These are phyloP conservation scores for Thelonectria olida DNA, from an alignment of 2,329 filamentous ascomycete genomes.

Conservation along the genomic window DNA sequence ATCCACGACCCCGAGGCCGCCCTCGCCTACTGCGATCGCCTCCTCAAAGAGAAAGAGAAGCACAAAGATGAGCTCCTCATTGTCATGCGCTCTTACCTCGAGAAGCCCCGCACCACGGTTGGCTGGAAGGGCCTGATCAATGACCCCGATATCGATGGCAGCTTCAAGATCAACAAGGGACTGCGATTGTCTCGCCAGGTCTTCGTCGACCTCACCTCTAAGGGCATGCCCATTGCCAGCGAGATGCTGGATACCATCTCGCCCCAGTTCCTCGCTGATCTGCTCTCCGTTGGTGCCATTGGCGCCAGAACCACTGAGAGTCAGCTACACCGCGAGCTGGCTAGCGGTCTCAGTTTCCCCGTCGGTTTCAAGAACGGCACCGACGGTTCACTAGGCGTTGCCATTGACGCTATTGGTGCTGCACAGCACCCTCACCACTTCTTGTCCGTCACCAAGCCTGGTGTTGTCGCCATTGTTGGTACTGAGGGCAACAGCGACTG, in stretches of 20 bases:
- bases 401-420: conserved; percentile 94
- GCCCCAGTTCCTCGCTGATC: conserved; percentile 93
- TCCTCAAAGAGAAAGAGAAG: conserved; percentile 85
- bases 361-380: conserved; percentile 99
- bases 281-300: conserved; percentile 90
- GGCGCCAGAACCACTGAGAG: conserved; percentile 97
- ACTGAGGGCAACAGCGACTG: conserved; percentile 96
- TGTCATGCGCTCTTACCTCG: conserved; percentile 97
- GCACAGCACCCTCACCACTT: conserved; percentile 95
- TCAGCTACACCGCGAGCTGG: conserved; percentile 93
- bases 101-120: conserved; percentile 97
- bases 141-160: conserved; percentile 97
- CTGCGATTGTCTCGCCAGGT: conserved; percentile 86
- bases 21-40: conserved; percentile 88
- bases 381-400: conserved; percentile 87
- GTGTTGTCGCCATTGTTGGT: conserved; percentile 92
- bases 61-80: conserved; percentile 90
- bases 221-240: conserved; percentile 94
- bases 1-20: conserved; percentile 95
- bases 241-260: conserved; percentile 99
- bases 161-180: conserved; percentile 99
- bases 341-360: conserved; percentile 93
- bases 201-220: conserved; percentile 89
- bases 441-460: conserved; percentile 95
- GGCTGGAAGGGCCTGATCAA: conserved; percentile 99